Conservation (phyloP, 345 rosid species). For the Ceriops decandra region DNA sequence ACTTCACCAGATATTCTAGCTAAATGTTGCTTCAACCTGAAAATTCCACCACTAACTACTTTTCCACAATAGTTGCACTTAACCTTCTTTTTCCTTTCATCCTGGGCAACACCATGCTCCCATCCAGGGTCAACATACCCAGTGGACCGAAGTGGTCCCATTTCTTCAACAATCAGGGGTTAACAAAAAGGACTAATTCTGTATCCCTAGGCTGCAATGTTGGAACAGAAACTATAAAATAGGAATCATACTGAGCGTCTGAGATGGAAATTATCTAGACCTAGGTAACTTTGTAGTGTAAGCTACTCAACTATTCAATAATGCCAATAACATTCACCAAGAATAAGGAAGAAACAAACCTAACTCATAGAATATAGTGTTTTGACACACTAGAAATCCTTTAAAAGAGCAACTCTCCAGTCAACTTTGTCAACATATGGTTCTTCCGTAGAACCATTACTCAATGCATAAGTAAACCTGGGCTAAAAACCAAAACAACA, state of each 20-base stretch:
- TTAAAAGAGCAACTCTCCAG: constrained; percentile 18
- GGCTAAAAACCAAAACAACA: constrained; percentile 25
- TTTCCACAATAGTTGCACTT: constrained; percentile 81
- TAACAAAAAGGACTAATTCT: constrained; percentile 14
- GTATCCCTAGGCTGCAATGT: constrained; percentile 20
- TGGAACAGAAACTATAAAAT: background rate
- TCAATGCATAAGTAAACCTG: constrained; percentile 14
- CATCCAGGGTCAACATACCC: constrained; percentile 74
- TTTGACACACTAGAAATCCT: constrained; percentile 13
- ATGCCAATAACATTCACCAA: background rate
- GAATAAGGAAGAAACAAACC: background rate
- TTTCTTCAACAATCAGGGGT: constrained; percentile 40
- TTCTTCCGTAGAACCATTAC: constrained; percentile 25
- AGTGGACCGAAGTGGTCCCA: constrained; percentile 56
- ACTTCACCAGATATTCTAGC: constrained; percentile 76
- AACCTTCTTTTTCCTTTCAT: constrained; percentile 72
- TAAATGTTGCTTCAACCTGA: constrained; percentile 72
- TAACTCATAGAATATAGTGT: constrained; percentile 10
- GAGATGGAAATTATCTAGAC: background rate
- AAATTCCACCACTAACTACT: constrained; percentile 79
- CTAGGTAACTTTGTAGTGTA: background rate
- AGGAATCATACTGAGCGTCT: too few relatives aligned
- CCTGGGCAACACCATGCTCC: constrained; percentile 83
- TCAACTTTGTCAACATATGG: constrained; percentile 10
- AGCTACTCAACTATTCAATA: background rate